Base-by-base conservation (phyloP, 345 rosid genomes). In the Viola odorata region DNA sequence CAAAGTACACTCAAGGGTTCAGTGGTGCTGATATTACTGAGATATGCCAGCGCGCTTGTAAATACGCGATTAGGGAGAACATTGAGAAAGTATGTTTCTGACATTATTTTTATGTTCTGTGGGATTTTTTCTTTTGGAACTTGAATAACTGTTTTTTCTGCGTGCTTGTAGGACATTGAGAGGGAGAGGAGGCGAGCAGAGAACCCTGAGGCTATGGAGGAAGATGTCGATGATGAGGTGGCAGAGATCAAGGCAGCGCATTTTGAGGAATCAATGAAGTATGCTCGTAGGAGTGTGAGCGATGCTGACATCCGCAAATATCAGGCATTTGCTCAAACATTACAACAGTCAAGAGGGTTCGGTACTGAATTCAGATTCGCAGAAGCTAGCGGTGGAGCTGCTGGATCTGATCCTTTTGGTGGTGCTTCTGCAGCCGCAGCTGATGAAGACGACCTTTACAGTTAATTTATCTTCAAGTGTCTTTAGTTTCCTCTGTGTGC, bases 121-220 rank as follows among this genome's bases (percentile, higher is more conserved):
- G 6, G 15, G 4, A n/a, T n/a, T n/a, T n/a, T n/a, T n/a, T n/a
- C n/a, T n/a, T n/a, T n/a, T n/a, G n/a, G n/a, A n/a, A n/a, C n/a
- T n/a, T n/a, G n/a, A n/a, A n/a, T n/a, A n/a, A n/a, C n/a, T n/a
- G n/a, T n/a, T n/a, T n/a, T n/a, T n/a, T n/a, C n/a, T n/a, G n/a
- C n/a, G n/a, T n/a, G n/a, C n/a, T n/a, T n/a, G n/a, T 41, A 91
- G 96, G 98, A 91, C 67, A 89, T 89, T 38, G 98, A 91, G 77
- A 87, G 70, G 78, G 98, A 87, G 75, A 88, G 87, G 75, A 87
- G 91, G 63, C 74, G 80, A 65, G 78, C 78, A 45, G 88, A 78
- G 44, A 87, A 89, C 80, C 98, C 96, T 3, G 98, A 91, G 70
- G 95, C 98, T 0, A 91, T 91, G 96, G 95, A 91, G 77, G 96